These are phyloP conservation scores for Aspergillus mulundensis DNA, from an alignment of 495 filamentous ascomycete genomes.

Conservation along the genomic window DNA sequence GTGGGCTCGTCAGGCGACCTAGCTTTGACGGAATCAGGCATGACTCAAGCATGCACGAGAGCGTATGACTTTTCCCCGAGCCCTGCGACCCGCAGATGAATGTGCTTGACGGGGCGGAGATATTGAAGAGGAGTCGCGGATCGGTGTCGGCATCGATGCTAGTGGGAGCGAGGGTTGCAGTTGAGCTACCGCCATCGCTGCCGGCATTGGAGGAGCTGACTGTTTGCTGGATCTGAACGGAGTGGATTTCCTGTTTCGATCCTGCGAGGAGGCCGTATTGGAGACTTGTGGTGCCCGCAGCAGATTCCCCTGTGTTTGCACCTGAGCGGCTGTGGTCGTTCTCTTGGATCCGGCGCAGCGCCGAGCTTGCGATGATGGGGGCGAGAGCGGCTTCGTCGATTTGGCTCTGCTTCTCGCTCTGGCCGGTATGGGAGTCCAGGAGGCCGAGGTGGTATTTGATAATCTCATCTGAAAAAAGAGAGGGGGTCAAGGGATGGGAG, in stretches of 20 bases:
- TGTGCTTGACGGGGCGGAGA: conserved; percentile 59
- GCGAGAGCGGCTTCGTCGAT: conserved; percentile 4
- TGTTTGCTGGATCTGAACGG: too few relatives aligned
- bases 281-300: too few relatives aligned
- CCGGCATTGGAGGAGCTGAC: too few relatives aligned
- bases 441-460: too few relatives aligned
- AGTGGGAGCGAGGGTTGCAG: conserved; percentile 3
- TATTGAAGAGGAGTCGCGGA: conserved; percentile 60
- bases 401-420: too few relatives aligned
- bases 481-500: too few relatives aligned
- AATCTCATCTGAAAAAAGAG: too few relatives aligned
- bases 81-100: conserved; percentile 79
- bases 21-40: conserved; percentile 45
- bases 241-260: too few relatives aligned
- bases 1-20: conserved; percentile 41
- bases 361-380: conserved; percentile 7
- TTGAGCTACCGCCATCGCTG: too few relatives aligned
- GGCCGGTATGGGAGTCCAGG: too few relatives aligned
- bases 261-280: too few relatives aligned
- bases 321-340: background rate
- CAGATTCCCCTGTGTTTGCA: background rate
- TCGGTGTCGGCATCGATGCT: conserved; percentile 29
- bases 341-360: background rate
- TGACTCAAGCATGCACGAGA: conserved; percentile 67
- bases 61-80: conserved; percentile 69